Base-by-base conservation (phyloP, 805 yeast genomes). In the Torulaspora indica region DNA sequence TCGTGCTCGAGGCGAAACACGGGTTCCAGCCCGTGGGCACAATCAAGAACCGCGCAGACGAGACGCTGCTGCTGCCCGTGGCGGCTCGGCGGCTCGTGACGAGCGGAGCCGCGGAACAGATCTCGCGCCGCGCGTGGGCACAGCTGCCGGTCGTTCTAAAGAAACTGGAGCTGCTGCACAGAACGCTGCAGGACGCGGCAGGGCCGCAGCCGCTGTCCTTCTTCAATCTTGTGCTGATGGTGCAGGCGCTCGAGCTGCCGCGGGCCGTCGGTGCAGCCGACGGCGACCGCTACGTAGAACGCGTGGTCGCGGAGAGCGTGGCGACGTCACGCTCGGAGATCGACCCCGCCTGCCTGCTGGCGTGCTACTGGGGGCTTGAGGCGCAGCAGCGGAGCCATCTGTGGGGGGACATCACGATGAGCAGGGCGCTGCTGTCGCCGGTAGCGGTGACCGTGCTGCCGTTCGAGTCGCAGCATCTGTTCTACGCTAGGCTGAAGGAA, bases 351-450 rank as follows among this genome's bases (percentile, higher is more conserved):
- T 46, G 55, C 0, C 62, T 68, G 24, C 68, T 73, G 43, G 75
- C 83, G 0, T 66, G 76, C 18, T 67, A 77, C 12, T 62, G 79
- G 49, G 70, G 77, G 1, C 53, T 82, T 18, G 66, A 75, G 49
- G 77, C 76, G 55, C 76, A 61, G 38, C 66, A 61, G 33, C 46
- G 75, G 55, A 59, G 70, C 39, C 61, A 72, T 51, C 46, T 74
- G 31, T 77, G 80, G 80, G 61, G 69, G 5, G 53, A 62, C 1
- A 51, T 63, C 1, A 60, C 65, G 20, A 43, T 55, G 7, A 65
- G 67, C 32, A 51, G 56, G 34, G 60, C 67, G 13, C 49, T 66
- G 3, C 47, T 64, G 31, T 65, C 68, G 35, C 75, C 80, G 4
- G 51, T 71, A 5, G 68, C 73, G 2, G 70, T 75, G 1, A 69